phyloP scores from a whole-genome alignment of 2,329 filamentous ascomycete species.

The Arthrobotrys entomopaga region DNA sequence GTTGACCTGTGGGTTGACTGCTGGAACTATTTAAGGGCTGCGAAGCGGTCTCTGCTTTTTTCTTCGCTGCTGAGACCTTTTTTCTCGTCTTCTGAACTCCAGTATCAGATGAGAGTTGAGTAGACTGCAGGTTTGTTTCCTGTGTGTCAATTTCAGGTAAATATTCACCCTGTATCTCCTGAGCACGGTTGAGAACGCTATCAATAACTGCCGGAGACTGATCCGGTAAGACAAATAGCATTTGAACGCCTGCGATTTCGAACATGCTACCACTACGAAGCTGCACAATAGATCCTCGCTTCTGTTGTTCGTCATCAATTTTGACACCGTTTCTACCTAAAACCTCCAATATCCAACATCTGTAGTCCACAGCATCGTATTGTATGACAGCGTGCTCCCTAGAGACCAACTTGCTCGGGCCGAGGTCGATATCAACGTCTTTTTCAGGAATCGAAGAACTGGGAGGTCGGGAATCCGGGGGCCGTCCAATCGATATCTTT shows the following conservation, averaged over 20 bases:
- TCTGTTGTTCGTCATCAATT: conserved; percentile 78
- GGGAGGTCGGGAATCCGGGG: conserved; percentile 66
- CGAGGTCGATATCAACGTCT: conserved; percentile 83
- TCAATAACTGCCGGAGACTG: conserved; percentile 63
- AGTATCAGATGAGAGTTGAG: conserved; percentile 41
- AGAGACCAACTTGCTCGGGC: conserved; percentile 83
- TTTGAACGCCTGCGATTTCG: conserved; percentile 90
- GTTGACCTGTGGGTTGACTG: conserved; percentile 8
- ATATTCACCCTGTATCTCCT: conserved; percentile 46
- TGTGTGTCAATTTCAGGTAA: conserved; percentile 42
- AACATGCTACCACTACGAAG: conserved; percentile 89
- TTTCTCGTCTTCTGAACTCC: conserved; percentile 37
- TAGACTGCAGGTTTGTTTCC: conserved; percentile 35
- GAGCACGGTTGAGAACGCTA: conserved; percentile 56
- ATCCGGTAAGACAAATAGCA: conserved; percentile 96
- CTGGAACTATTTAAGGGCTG: conserved; percentile 15
- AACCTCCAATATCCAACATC: conserved; percentile 82
- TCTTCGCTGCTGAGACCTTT: conserved; percentile 31
- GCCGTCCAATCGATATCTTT: conserved; percentile 79
- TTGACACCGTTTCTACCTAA: conserved; percentile 92
- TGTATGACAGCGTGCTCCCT: conserved; percentile 79
- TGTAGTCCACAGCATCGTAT: conserved; percentile 71
- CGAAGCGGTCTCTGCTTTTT: conserved; percentile 19
- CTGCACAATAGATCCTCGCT: conserved; percentile 67
- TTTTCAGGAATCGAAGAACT: conserved; percentile 55